Evolutionary conservation across 805 yeast genomes (phyloP).

Genomic region (Candida odintsovae): DNA sequence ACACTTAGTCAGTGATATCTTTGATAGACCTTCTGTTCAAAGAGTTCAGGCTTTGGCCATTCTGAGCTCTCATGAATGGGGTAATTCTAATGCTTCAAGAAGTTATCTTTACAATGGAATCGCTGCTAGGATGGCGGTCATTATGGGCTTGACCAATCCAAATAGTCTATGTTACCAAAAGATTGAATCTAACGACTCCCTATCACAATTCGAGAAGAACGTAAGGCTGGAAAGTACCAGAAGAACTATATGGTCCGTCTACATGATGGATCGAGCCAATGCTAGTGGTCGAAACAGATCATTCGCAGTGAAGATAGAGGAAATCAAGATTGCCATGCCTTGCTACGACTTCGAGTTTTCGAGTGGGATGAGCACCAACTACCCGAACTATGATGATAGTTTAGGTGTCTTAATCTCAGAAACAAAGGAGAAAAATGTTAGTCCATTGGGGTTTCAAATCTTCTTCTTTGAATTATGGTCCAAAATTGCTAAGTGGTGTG

Average conservation of each 20-base stretch:
- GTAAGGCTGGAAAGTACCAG: slow-evolving; percentile 28
- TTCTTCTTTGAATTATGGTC: slow-evolving; percentile 33
- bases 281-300: slow-evolving; percentile 31
- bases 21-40: slow-evolving; percentile 34
- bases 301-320: slow-evolving; percentile 28
- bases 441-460: slow-evolving; percentile 26
- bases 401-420: slow-evolving; percentile 2
- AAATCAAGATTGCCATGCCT: slow-evolving; percentile 28
- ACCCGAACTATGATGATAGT: slow-evolving; percentile 8
- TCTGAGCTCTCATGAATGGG: slow-evolving; percentile 37
- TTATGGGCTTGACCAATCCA: slow-evolving; percentile 27
- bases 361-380: slow-evolving; percentile 20
- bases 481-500: slow-evolving; percentile 33
- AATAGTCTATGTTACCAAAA: slow-evolving; percentile 15
- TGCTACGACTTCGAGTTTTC: slow-evolving; percentile 27
- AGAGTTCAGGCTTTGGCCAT: slow-evolving; percentile 33
- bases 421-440: slow-evolving; percentile 7
- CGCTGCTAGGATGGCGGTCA: slow-evolving; percentile 34
- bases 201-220: slow-evolving; percentile 5
- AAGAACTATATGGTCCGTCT: slow-evolving; percentile 35
- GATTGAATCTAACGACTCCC: slow-evolving; percentile 1
- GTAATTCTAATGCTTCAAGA: slow-evolving; percentile 32
- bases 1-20: slow-evolving; percentile 25
- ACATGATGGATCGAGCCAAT: slow-evolving; percentile 37
- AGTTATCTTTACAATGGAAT: slow-evolving; percentile 33